phyloP scores from a whole-genome alignment of 805 yeast genomes.

The Metschnikowia amazonensis region DNA sequence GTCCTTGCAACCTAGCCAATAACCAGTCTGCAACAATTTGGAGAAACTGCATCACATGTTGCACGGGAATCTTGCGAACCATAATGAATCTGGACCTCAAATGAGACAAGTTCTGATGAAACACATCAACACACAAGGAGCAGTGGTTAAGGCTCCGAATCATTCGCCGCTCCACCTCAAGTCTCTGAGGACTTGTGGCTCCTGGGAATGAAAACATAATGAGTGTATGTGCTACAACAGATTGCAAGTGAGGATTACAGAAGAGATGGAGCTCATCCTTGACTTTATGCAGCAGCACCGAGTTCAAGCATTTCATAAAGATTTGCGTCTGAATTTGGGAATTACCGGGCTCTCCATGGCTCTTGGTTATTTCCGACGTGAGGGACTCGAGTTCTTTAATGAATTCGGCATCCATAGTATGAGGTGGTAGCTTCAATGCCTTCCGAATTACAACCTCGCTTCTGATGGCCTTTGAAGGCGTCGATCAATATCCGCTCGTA shows the following conservation, averaged over 20 bases:
- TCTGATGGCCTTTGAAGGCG: neutral
- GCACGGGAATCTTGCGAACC: conserved; percentile 41
- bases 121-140: conserved; percentile 49
- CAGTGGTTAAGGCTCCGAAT: conserved; percentile 45
- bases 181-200: conserved; percentile 29
- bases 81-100: conserved; percentile 50
- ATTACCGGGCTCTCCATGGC: conserved; percentile 27
- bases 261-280: conserved; percentile 43
- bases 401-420: conserved; percentile 3
- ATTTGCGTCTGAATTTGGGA: conserved; percentile 27
- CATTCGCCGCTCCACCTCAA: conserved; percentile 39
- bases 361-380: conserved; percentile 21
- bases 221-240: conserved; percentile 51
- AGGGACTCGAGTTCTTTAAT: conserved; percentile 10
- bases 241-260: conserved; percentile 48
- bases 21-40: conserved; percentile 37
- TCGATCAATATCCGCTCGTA: neutral
- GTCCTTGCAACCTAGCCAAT: conserved; percentile 14
- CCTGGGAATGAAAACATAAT: conserved; percentile 57
- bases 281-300: conserved; percentile 16
- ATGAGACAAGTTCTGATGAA: conserved; percentile 50
- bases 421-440: neutral
- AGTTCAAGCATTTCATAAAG: conserved; percentile 21
- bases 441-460: neutral
- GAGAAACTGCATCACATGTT: conserved; percentile 30